phyloP scores from a whole-genome alignment of 306 rosid genomes.

The Medicago lupulina region DNA sequence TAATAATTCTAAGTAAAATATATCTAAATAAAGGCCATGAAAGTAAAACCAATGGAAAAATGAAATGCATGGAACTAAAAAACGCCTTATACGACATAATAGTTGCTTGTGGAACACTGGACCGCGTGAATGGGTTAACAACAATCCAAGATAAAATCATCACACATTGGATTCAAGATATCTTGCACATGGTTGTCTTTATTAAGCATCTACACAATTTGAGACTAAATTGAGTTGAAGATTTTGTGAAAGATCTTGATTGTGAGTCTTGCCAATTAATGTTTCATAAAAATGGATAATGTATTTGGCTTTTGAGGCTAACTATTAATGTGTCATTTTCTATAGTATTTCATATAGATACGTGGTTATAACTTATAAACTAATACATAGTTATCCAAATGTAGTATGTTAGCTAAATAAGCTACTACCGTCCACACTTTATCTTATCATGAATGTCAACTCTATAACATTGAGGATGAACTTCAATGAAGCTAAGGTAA shows the following conservation, averaged over 20 bases:
- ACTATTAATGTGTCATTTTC: slow-evolving; percentile 28
- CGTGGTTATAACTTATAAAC: slow-evolving; percentile 33
- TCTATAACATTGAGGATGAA: not conserved
- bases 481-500: not conserved
- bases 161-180: slow-evolving; percentile 12
- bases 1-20: too few relatives aligned
- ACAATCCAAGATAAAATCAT: slow-evolving; percentile 36
- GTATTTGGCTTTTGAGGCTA: slow-evolving; percentile 34
- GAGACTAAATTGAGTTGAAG: not conserved
- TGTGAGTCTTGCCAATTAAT: slow-evolving; percentile 17
- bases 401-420: slow-evolving; percentile 6
- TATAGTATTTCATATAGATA: not conserved
- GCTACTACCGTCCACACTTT: slow-evolving; percentile 35
- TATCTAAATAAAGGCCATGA: too few relatives aligned
- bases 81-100: slow-evolving; percentile 49
- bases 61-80: slow-evolving; percentile 18
- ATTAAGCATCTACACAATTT: slow-evolving; percentile 17
- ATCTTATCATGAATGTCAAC: slow-evolving; percentile 30
- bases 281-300: slow-evolving; percentile 6
- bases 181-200: slow-evolving; percentile 35
- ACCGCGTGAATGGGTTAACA: slow-evolving; percentile 36
- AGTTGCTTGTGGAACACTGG: slow-evolving; percentile 29
- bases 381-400: slow-evolving; percentile 32
- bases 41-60: not conserved
- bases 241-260: slow-evolving; percentile 31